These are phyloP conservation scores for Magnolia kwangsiensis DNA, from an alignment of 164 flowering plant species.

Conservation along the genomic window DNA sequence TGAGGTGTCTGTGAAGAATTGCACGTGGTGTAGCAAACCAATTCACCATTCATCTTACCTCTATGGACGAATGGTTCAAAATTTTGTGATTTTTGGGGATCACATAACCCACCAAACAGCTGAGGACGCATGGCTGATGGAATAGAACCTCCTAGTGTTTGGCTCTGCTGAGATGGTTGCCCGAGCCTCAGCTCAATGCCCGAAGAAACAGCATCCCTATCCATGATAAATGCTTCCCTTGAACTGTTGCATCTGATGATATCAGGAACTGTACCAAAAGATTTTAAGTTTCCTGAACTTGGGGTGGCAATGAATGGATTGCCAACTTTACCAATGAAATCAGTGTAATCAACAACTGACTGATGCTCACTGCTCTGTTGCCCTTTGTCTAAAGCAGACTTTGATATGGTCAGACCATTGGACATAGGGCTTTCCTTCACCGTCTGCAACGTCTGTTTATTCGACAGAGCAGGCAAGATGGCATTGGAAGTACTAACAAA, in stretches of 20 bases:
- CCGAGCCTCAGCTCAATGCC: conserved; percentile 69
- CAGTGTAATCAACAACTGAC: conserved; percentile 25
- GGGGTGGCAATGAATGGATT: conserved; percentile 15
- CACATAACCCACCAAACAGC: conserved; percentile 12
- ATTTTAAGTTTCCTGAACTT: conserved; percentile 19
- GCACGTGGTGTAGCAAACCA: not conserved
- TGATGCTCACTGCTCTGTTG: conserved; percentile 23
- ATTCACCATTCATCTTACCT: conserved; percentile 27
- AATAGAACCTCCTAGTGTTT: conserved; percentile 22
- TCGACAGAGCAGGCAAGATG: conserved; percentile 13
- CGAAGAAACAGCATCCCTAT: conserved; percentile 35
- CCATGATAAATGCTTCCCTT: conserved; percentile 20
- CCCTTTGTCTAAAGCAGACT: conserved; percentile 14
- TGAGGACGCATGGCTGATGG: conserved; percentile 20
- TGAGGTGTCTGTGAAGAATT: not conserved
- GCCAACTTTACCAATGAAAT: conserved; percentile 23
- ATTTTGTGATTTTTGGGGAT: conserved; percentile 22
- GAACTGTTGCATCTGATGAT: conserved; percentile 13
- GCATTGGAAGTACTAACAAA: conserved; percentile 18
- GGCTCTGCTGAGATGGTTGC: conserved; percentile 51
- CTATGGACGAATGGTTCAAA: conserved; percentile 26
- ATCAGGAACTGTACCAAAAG: conserved; percentile 17
- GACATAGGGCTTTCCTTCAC: conserved; percentile 18
- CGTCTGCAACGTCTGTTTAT: conserved; percentile 13
- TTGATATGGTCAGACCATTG: conserved; percentile 19